Evolutionary conservation across 805 yeast genomes (phyloP), one percentile per base, ranked within the genome.

Genomic region (Barnettozyma wickerhamii): DNA sequence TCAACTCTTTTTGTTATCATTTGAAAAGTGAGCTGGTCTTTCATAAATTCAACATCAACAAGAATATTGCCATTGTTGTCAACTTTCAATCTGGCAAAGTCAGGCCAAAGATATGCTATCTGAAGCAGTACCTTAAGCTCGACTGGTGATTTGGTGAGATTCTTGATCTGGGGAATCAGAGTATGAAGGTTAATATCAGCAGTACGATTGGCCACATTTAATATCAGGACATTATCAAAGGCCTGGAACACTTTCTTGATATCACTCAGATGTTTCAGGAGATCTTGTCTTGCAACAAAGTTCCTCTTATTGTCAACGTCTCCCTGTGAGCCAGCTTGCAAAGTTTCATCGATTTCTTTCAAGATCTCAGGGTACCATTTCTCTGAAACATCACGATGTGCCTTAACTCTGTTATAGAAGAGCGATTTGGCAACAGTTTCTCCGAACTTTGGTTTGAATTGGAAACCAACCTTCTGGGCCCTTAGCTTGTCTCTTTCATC

Each of bases 381-480:
- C 21, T 55, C 56, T 10, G 72, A 63, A 35, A 69, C 74, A 37
- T 69, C 72, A 46, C 65, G 66, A 49, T 71, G 75, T 1, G 69
- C 58, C 43, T 66, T 63, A 30, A 68, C 60, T 42, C 72, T 55
- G 49, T 67, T 66, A 29, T 64, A 52, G 43, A 71, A 69, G 9
- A 68, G 68, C 24, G 66, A 58, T 38, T 60, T 52, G 4, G 72
- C 72, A 9, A 70, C 68, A 0, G 74, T 72, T 27, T 64, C 52
- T 10, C 46, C 52, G 13, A 61, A 50, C 36, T 62, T 64, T 1
- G 70, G 74, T 7, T 49, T 52, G 44, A 60, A 68, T 49, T 66
- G 74, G 46, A 65, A 66, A 3, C 71, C 72, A 7, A 64, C 57
- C 43, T 60, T 63, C 7, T 52, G 65, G 1, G 60, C 45, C 30